Base-by-base conservation (phyloP, 2,329 filamentous ascomycete genomes). In the Fusarium multiceps region DNA sequence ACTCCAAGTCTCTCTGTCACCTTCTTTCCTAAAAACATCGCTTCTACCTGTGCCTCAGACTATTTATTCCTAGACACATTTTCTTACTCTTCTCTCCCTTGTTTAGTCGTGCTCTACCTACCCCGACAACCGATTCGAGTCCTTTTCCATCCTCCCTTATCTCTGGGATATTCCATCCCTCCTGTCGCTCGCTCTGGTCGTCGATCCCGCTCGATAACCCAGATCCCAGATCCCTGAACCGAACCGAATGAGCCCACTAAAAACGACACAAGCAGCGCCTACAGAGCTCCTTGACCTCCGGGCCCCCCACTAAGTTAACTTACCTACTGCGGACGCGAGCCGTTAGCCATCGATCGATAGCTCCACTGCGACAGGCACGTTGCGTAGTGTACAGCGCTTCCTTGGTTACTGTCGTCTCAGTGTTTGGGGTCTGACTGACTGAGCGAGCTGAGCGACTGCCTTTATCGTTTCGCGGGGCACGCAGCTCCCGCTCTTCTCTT, bases 381-480 rank as follows among this genome's bases (percentile, higher is more conserved):
- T 65, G 66, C 56, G 59, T 59, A 61, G 57, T 48, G 41, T 55
- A 59, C 49, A 54, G 59, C 58, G 59, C 60, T 72, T 74, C 68
- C 70, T 69, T 71, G 67, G 68, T 60, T 72, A 59, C 56, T 34
- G 53, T 64, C 46, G 58, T 70, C 50, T 54, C 69, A 72, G 70
- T 58, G 55, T 41, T 68, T 59, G 57, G 41, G 25, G 34, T n/a
- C 34, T 37, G 34, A 18, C 16, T 51, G 48, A 51, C 12, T 34
- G 48, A 41, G 18, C 23, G 49, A 53, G 49, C 62, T 37, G 59
- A 68, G 72, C 69, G 73, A 49, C 54, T 59, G 55, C 55, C 27
- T 63, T 71, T 71, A 53, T 73, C 72, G 59, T 74, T 69, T 59
- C 72, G 74, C 71, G 74, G 74, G 74, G 72, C 72, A 73, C 71